Base-by-base conservation (phyloP, 768 basidiomycete genomes). In the Termitomyces sp. region DNA sequence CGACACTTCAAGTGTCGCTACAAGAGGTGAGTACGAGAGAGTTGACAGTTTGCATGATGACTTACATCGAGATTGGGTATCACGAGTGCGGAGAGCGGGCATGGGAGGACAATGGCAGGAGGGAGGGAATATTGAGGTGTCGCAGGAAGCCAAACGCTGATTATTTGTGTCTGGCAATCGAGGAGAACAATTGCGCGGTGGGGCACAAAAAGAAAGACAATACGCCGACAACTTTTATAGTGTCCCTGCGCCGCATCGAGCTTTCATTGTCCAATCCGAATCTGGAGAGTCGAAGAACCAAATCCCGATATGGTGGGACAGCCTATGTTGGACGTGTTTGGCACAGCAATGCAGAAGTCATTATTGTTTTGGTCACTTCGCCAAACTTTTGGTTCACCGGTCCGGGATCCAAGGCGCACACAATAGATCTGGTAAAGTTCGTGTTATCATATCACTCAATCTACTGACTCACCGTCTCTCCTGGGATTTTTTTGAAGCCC, bases 61-160 rank as follows among this genome's bases (percentile, higher is more conserved):
- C 78, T 68, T 64, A 79, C 79, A 72, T 72, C 74, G 73, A 69
- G 80, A 72, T 63, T 78, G 81, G 79, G 81, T 86, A 79, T 89
- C 87, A 79, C 86, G 87, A 71, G 88, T 89, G 76, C 88, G 88
- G 68, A 84, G 78, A 52, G 87, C 87, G 72, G 88, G 88, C 88
- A 90, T 90, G 72, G 70, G 69, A 4, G n/a, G n/a, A n/a, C n/a
- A n/a, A n/a, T n/a, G n/a, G n/a, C n/a, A n/a, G n/a, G 70, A 70
- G 67, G 69, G 43, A 55, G 73, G 75, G 74, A 76, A 76, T n/a
- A n/a, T 75, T 74, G 74, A 71, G 79, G 80, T 82, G 69, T 79
- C 78, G 74, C 79, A 71, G 69, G 71, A 73, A 69, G n/a, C 67
- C 30, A 30, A 76, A n/a, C n/a, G n/a, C n/a, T n/a, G n/a, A n/a